Conservation (phyloP, 257 asterid genomes). For the Solanum appendiculatum region DNA sequence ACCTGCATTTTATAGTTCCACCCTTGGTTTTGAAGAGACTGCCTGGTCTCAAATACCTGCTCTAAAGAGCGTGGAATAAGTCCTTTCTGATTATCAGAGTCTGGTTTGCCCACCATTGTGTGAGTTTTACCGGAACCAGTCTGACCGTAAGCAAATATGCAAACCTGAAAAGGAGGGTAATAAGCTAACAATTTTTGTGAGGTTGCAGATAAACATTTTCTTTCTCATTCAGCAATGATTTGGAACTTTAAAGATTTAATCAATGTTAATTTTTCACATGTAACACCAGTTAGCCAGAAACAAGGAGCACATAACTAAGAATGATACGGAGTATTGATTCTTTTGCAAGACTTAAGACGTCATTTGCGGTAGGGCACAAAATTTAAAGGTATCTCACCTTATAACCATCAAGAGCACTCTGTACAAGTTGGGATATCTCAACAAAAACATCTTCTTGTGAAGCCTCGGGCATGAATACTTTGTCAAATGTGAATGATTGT, state of each 20-base stretch:
- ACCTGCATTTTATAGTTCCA: conserved; percentile 99
- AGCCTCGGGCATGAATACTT: conserved; percentile 77
- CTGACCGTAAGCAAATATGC: conserved; percentile 98
- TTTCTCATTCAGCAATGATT: not conserved
- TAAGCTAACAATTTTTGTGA: not conserved
- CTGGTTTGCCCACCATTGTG: conserved; percentile 96
- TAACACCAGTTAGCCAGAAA: not conserved
- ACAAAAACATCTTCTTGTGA: conserved; percentile 83
- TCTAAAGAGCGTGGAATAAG: conserved; percentile 84
- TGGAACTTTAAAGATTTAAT: not conserved
- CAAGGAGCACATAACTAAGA: not conserved
- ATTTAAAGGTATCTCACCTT: conserved; percentile 38
- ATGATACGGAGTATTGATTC: not conserved
- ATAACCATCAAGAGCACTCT: conserved; percentile 97
- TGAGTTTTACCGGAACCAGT: conserved; percentile 96
- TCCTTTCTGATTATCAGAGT: conserved; percentile 60
- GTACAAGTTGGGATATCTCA: conserved; percentile 96
- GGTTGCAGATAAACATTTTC: not conserved
- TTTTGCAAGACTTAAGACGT: not conserved
- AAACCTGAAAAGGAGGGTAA: conserved; percentile 43
- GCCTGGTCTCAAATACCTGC: conserved; percentile 84
- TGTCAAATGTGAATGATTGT: conserved; percentile 76
- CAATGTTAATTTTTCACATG: not conserved
- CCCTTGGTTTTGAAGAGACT: conserved; percentile 72
- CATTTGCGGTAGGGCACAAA: not conserved